Conservation (phyloP, 768 basidiomycete species). For the Rhizopogon roseolus region DNA sequence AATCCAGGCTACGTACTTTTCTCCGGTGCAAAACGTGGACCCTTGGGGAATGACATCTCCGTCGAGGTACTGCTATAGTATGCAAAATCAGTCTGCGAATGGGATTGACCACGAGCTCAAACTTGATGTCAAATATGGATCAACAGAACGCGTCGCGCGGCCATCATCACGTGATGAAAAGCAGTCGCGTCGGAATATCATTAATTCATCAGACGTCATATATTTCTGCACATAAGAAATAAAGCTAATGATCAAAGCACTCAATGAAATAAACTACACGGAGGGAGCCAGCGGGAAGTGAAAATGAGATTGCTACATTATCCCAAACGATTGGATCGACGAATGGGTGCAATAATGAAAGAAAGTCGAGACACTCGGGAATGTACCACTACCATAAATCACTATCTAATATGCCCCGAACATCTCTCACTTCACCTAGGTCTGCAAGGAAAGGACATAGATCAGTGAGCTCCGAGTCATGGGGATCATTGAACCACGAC, state of each 20-base stretch:
- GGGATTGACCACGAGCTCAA: background rate
- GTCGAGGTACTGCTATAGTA: background rate
- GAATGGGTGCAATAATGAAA: too few relatives aligned
- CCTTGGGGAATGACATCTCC: conserved; percentile 40
- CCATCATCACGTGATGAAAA: conserved; percentile 17
- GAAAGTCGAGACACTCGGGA: too few relatives aligned
- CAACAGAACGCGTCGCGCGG: conserved; percentile 18
- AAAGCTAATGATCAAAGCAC: too few relatives aligned
- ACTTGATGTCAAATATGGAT: conserved; percentile 9
- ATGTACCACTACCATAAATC: background rate
- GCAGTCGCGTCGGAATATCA: conserved; percentile 7
- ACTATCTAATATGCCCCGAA: conserved; percentile 53
- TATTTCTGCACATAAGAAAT: too few relatives aligned
- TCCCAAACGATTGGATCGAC: too few relatives aligned
- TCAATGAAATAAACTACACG: too few relatives aligned
- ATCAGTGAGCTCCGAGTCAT: conserved; percentile 70
- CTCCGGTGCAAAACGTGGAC: conserved; percentile 38
- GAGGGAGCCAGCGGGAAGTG: too few relatives aligned
- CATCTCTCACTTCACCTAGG: conserved; percentile 56
- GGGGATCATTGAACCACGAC: conserved; percentile 76
- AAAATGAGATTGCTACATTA: background rate
- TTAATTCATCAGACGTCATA: too few relatives aligned
- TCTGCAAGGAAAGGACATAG: conserved; percentile 69
- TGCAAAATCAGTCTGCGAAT: background rate
- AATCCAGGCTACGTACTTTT: conserved; percentile 27